These are phyloP conservation scores for Neolentinus lepideus DNA, from an alignment of 1,284 basidiomycete species.

Conservation along the genomic window DNA sequence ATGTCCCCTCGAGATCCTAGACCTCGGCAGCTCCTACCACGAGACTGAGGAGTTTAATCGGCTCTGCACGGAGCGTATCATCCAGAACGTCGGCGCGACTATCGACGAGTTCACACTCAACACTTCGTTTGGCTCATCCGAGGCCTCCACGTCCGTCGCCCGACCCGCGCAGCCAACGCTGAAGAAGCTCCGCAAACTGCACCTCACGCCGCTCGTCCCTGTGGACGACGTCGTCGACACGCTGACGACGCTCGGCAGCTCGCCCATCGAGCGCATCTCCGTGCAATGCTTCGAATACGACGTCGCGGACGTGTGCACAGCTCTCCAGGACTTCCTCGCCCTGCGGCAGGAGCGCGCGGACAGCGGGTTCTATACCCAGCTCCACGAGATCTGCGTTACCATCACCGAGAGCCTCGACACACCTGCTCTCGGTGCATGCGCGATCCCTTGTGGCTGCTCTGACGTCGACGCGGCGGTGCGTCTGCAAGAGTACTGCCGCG, in stretches of 20 bases:
- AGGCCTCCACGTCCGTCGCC: constrained; percentile 25
- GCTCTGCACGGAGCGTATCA: constrained; percentile 48
- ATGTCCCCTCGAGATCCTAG: constrained; percentile 48
- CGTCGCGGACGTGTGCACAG: constrained; percentile 46
- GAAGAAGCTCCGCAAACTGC: constrained; percentile 42
- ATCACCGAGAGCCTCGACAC: constrained; percentile 9
- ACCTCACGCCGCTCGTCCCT: constrained; percentile 56
- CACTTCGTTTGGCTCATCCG: constrained; percentile 35
- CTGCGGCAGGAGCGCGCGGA: constrained; percentile 40
- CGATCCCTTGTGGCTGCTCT: background rate
- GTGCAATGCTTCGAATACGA: constrained; percentile 56
- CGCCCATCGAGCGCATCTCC: constrained; percentile 49
- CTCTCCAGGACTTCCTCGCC: constrained; percentile 48
- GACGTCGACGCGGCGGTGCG: constrained; percentile 21
- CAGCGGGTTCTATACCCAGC: constrained; percentile 21
- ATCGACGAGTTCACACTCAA: constrained; percentile 47
- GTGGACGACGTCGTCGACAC: constrained; percentile 53
- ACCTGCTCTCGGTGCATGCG: background rate
- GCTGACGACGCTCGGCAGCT: constrained; percentile 49
- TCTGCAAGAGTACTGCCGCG: constrained; percentile 24
- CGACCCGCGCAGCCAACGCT: constrained; percentile 38
- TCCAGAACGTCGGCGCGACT: constrained; percentile 45
- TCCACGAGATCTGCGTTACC: constrained; percentile 21
- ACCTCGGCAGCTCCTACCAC: constrained; percentile 52
- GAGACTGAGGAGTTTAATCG: constrained; percentile 46